Evolutionary conservation across 495 filamentous ascomycete species (phyloP), one percentile per base, ranked within the genome.

Genomic region (Poronia punctata): DNA sequence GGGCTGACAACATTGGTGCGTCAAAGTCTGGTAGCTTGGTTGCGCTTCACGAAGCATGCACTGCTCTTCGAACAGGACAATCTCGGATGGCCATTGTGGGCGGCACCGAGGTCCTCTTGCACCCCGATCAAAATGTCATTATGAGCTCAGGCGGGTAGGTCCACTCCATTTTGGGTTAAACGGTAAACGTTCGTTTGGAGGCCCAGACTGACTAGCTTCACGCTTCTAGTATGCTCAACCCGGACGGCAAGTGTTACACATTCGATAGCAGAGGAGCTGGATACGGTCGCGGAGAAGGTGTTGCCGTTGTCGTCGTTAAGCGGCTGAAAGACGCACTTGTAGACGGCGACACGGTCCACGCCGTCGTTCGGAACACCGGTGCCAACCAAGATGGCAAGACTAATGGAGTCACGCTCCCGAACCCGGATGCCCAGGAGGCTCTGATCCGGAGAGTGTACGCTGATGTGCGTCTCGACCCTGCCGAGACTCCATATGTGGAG

Each of bases 321-420:
- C 58, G 54, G 2, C 57, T 80, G 0, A 31, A 47, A 9, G 61
- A 67, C n/a, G 79, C 77, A 7, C 31, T 72, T 11, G 37, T 44
- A 5, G 71, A 76, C 46, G 62, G 66, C 7, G 71, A 80, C 50
- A 68, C 71, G 7, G 65, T 81, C 30, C 65, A 67, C 26, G 62
- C 62, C 18, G 61, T 82, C n/a, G 73, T 83, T 35, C 56, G 65
- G 0, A 65, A 63, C 10, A 65, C 63, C 2, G 66, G 65, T 0
- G 52, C 69, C 33, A 77, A 76, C 60, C 63, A 75, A 29, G 73
- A 79, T 45, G 72, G 74, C 19, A 66, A 69, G 18, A 61, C 60
- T 3, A 55, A 64, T 2, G 35, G 36, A 3, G 61, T 38, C 35
- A 38, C 27, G 35, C 27, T 24, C 12, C 35, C 35, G 18, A 52